Evolutionary conservation across 495 filamentous ascomycete genomes (phyloP).

Genomic region (Astrocystis sublimbata): DNA sequence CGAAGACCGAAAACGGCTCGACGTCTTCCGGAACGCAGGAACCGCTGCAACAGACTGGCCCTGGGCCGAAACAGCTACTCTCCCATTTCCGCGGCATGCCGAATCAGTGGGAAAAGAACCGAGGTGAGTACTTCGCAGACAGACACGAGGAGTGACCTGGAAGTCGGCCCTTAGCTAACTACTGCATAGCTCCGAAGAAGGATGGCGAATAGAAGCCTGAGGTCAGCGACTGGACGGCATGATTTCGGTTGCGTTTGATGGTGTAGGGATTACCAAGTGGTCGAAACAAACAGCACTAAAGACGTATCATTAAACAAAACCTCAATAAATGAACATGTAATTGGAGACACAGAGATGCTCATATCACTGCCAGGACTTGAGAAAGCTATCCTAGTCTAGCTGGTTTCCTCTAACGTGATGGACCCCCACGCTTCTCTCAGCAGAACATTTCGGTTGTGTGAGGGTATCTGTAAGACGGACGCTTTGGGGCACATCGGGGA

Average conservation of each 20-base stretch:
- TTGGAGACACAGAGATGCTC: too few species aligned
- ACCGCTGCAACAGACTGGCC: slow-evolving; percentile 3
- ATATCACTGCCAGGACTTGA: too few species aligned
- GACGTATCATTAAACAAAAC: too few species aligned
- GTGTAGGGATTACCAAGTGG: background rate
- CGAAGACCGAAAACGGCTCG: background rate
- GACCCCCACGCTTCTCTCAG: too few species aligned
- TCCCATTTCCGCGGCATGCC: slow-evolving; percentile 34
- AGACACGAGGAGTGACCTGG: background rate
- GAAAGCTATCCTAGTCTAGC: too few species aligned
- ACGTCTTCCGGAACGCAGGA: background rate
- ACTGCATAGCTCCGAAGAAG: slow-evolving; percentile 25
- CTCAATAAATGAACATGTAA: too few species aligned
- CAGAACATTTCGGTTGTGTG: too few species aligned
- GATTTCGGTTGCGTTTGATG: background rate
- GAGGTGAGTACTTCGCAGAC: slow-evolving; percentile 15
- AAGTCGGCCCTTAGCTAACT: slow-evolving; percentile 3
- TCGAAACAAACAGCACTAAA: too few species aligned
- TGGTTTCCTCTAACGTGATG: too few species aligned
- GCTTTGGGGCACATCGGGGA: background rate
- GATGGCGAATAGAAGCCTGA: slow-evolving; percentile 15
- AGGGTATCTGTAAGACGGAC: too few species aligned
- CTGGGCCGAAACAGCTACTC: slow-evolving; percentile 11
- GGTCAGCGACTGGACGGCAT: background rate
- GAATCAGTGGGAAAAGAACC: slow-evolving; percentile 37